phyloP scores from a whole-genome alignment of 495 filamentous ascomycete genomes.

The Cercophora sp. region DNA sequence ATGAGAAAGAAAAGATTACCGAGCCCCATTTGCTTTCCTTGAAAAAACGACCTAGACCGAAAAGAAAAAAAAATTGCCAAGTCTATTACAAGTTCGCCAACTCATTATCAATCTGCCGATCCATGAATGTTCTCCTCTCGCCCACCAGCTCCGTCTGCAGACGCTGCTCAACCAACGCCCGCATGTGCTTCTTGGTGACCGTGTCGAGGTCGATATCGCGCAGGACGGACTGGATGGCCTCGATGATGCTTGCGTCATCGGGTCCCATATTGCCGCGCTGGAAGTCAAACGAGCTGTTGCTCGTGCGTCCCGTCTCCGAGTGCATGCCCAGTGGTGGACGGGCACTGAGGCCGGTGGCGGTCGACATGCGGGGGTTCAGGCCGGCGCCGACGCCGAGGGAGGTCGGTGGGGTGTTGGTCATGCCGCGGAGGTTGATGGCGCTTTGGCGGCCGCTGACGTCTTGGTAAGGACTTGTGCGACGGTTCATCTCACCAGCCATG shows the following conservation, averaged over 20 bases:
- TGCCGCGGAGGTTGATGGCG: constrained; percentile 30
- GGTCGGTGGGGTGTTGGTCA: constrained; percentile 44
- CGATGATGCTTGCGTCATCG: constrained; percentile 71
- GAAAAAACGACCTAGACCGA: neutral
- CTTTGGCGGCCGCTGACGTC: constrained; percentile 33
- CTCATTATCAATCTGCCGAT: constrained; percentile 87
- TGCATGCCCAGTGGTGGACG: constrained; percentile 37
- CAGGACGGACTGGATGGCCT: constrained; percentile 76
- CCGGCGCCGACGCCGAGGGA: constrained; percentile 20
- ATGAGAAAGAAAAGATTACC: neutral
- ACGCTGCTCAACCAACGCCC: constrained; percentile 85
- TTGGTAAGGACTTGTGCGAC: constrained; percentile 45
- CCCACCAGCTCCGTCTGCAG: constrained; percentile 81
- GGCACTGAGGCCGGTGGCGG: constrained; percentile 33
- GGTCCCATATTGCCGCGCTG: constrained; percentile 62
- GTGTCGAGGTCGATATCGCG: constrained; percentile 90
- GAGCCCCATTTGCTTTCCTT: neutral
- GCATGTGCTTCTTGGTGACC: constrained; percentile 96
- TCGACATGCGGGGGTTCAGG: constrained; percentile 36
- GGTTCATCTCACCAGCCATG: constrained; percentile 38
- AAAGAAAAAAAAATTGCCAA: neutral
- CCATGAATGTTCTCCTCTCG: constrained; percentile 79
- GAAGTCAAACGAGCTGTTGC: constrained; percentile 74
- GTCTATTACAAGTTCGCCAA: constrained; percentile 82
- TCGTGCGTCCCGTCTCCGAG: constrained; percentile 37